Conservation (phyloP, 169 alveolate species). For the Babesia ovis region DNA sequence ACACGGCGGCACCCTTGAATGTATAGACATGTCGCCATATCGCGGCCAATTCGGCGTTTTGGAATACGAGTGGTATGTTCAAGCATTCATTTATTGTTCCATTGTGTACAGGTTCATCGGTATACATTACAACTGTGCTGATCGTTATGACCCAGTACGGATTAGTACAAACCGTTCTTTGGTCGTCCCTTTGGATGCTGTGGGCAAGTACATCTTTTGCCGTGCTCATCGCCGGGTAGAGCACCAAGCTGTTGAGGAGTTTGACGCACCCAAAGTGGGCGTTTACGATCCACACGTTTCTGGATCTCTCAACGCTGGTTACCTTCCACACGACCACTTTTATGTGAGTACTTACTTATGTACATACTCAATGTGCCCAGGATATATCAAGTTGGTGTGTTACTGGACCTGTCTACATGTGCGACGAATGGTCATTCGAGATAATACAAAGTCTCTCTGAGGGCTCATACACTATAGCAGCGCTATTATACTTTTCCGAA, state of each 20-base stretch:
- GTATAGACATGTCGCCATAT: constrained; percentile 59
- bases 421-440: constrained; percentile 46
- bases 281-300: constrained; percentile 63
- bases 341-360: constrained; percentile 7
- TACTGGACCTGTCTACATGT: constrained; percentile 49
- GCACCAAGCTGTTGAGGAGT: constrained; percentile 32
- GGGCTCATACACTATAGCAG: constrained; percentile 6
- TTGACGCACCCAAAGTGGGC: constrained; percentile 12
- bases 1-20: constrained; percentile 32
- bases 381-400: constrained; percentile 43
- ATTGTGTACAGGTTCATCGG: constrained; percentile 39
- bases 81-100: neutral
- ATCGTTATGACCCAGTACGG: constrained; percentile 49
- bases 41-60: constrained; percentile 41
- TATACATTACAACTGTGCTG: constrained; percentile 33
- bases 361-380: neutral
- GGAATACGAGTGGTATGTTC: constrained; percentile 52
- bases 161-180: constrained; percentile 8
- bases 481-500: constrained; percentile 16
- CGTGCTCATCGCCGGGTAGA: constrained; percentile 60
- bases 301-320: constrained; percentile 23
- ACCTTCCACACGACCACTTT: constrained; percentile 30
- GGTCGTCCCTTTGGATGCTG: constrained; percentile 35
- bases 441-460: constrained; percentile 31
- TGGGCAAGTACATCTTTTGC: constrained; percentile 59